Evolutionary conservation across 176 grass and related monocot species (phyloP).

Genomic region (Chrysopogon serrulatus): DNA sequence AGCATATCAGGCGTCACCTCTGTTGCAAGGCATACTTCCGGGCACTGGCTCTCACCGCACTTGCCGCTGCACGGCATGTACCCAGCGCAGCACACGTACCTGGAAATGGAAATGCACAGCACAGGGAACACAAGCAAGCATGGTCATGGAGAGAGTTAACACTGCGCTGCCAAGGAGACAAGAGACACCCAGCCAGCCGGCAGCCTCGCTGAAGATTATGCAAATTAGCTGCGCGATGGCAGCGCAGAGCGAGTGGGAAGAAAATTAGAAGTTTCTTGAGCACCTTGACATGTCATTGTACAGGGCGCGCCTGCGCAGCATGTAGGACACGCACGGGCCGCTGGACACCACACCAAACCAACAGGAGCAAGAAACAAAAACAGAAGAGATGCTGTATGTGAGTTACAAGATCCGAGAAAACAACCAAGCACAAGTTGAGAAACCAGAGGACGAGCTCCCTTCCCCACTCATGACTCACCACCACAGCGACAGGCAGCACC

Average conservation of each 20-base stretch:
- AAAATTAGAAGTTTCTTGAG: no score
- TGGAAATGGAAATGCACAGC: slow-evolving; percentile 3
- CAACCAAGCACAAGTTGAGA: neutral
- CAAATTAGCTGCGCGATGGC: neutral
- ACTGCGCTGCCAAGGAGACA: neutral
- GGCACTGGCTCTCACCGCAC: slow-evolving; percentile 82
- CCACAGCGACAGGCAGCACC: slow-evolving; percentile 79
- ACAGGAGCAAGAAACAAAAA: neutral
- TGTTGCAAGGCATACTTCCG: slow-evolving; percentile 76
- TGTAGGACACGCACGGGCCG: slow-evolving; percentile 87
- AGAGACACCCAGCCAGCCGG: no score
- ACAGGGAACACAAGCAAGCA: neutral
- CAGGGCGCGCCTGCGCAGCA: slow-evolving; percentile 86
- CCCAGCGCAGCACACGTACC: slow-evolving; percentile 90
- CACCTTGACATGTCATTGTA: slow-evolving; percentile 99
- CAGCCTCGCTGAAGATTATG: neutral
- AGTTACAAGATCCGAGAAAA: neutral
- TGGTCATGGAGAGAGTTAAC: neutral
- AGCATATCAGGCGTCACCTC: slow-evolving; percentile 34
- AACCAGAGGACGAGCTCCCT: neutral
- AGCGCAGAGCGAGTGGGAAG: no score
- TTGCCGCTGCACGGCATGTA: slow-evolving; percentile 93
- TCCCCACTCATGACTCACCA: slow-evolving; percentile 86
- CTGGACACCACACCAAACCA: slow-evolving; percentile 51
- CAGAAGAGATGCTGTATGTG: neutral